Percentiles rank a stretch among this genome's conserved stretches.
phyloP scores from a whole-genome alignment of 441 rosid species.

The Bruguiera hainesii region DNA sequence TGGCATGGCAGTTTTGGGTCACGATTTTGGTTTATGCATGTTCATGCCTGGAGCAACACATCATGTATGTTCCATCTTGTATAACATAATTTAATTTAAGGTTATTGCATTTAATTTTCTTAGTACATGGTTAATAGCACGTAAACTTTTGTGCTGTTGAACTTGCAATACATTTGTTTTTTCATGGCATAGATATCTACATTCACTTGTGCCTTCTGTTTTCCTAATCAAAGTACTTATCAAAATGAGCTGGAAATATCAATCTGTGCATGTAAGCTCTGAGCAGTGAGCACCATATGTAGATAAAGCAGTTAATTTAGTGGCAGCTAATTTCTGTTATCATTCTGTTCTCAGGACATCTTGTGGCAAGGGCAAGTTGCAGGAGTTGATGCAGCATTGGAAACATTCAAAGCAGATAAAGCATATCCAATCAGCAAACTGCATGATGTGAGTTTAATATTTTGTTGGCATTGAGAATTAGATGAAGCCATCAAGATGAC shows the following conservation, averaged over 20 bases:
- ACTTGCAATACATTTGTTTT: too few relatives aligned
- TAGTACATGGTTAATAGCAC: constrained; percentile 2
- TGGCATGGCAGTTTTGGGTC: constrained; percentile 80
- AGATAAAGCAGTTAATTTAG: not conserved
- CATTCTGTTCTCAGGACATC: constrained; percentile 54
- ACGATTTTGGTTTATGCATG: constrained; percentile 84
- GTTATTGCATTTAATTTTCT: not conserved
- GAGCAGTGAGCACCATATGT: not conserved
- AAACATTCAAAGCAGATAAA: constrained; percentile 74
- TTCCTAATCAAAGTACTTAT: not conserved
- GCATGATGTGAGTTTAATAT: constrained; percentile 45
- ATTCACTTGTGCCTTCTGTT: not conserved
- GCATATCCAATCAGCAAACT: constrained; percentile 77
- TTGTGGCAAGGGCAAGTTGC: constrained; percentile 91
- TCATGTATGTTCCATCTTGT: constrained; percentile 45
- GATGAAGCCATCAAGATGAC: constrained; percentile 4
- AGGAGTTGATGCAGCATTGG: constrained; percentile 81
- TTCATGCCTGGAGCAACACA: constrained; percentile 90
- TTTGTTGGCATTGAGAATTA: constrained; percentile 6
- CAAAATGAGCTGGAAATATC: constrained; percentile 3
- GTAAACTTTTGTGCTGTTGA: not conserved
- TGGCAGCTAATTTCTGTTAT: constrained; percentile 1
- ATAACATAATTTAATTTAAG: not conserved
- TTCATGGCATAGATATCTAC: not conserved
- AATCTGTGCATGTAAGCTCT: constrained; percentile 2